Evolutionary conservation across 805 yeast species (phyloP).

Genomic region (Candida sakaeoensis): DNA sequence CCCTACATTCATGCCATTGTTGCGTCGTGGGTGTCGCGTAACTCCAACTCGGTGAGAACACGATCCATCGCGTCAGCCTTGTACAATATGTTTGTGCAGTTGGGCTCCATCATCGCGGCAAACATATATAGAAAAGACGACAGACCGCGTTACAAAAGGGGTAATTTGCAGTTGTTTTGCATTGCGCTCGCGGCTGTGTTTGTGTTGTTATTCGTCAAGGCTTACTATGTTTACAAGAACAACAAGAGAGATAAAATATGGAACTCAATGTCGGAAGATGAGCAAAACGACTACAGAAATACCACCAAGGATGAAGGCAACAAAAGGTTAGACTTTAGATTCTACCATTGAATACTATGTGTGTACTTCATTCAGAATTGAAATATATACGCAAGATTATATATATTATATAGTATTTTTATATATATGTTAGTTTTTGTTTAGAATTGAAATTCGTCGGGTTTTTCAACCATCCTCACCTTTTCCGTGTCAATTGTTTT

Average conservation of each 20-base stretch:
- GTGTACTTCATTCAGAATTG: no score
- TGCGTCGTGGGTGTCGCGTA: conserved; percentile 53
- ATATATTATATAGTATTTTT: neutral
- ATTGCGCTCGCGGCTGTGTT: conserved; percentile 29
- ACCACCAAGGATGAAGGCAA: conserved; percentile 53
- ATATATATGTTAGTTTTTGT: no score
- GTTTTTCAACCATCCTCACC: neutral
- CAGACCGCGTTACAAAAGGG: conserved; percentile 55
- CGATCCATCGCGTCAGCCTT: conserved; percentile 64
- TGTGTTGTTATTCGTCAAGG: conserved; percentile 25
- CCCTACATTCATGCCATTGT: conserved; percentile 24
- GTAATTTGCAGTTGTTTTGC: conserved; percentile 45
- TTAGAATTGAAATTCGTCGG: conserved; percentile 1
- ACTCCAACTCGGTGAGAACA: conserved; percentile 56
- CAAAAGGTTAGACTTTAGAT: conserved; percentile 50
- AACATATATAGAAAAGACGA: conserved; percentile 58
- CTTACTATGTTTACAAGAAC: conserved; percentile 42
- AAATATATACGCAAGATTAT: neutral
- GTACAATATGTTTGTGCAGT: conserved; percentile 62
- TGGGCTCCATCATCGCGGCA: conserved; percentile 51
- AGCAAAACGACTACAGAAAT: conserved; percentile 44
- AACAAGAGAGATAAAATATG: conserved; percentile 44
- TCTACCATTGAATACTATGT: conserved; percentile 28
- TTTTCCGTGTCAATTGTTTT: neutral
- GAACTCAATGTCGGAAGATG: conserved; percentile 46